Evolutionary conservation across 345 rosid genomes (phyloP).

Genomic region (Salix udensis): DNA sequence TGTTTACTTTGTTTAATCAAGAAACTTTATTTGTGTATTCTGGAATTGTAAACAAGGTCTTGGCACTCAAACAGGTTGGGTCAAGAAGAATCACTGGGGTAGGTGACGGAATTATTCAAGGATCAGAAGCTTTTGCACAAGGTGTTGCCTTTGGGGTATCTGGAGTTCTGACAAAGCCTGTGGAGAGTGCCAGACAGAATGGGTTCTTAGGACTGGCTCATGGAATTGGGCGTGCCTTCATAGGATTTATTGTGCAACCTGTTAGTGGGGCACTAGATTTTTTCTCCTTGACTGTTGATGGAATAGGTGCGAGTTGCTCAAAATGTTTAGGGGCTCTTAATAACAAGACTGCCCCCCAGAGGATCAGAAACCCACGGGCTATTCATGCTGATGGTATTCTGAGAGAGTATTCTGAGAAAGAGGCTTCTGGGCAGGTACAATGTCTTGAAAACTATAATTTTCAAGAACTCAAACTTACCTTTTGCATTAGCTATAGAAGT

Average conservation of each 20-base stretch:
- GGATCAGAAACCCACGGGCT: conserved; percentile 90
- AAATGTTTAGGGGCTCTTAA: conserved; percentile 77
- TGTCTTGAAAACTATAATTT: too few relatives aligned
- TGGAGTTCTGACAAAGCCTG: conserved; percentile 91
- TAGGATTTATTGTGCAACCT: conserved; percentile 88
- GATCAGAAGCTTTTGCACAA: conserved; percentile 97
- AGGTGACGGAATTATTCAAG: conserved; percentile 90
- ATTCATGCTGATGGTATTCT: conserved; percentile 71
- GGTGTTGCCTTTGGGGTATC: conserved; percentile 97
- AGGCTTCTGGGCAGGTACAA: conserved; percentile 88
- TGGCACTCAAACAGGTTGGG: conserved; percentile 55
- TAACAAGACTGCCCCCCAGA: conserved; percentile 56
- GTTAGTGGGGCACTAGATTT: conserved; percentile 96
- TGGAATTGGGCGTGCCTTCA: conserved; percentile 83
- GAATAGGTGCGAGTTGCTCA: conserved; percentile 91
- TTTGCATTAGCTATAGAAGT: too few relatives aligned
- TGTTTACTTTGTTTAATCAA: background rate
- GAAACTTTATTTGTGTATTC: background rate
- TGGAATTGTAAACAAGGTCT: conserved; percentile 16
- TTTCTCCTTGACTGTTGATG: conserved; percentile 88
- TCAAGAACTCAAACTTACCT: too few relatives aligned
- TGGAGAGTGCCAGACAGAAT: conserved; percentile 88
- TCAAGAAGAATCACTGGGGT: conserved; percentile 96
- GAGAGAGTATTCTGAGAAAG: conserved; percentile 77
- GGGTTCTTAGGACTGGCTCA: conserved; percentile 90